Percentiles rank a stretch among this genome's conserved stretches.
Evolutionary conservation across 192 early-diverging fungal genomes (phyloP).

Genomic region (Coemansia sp.): DNA sequence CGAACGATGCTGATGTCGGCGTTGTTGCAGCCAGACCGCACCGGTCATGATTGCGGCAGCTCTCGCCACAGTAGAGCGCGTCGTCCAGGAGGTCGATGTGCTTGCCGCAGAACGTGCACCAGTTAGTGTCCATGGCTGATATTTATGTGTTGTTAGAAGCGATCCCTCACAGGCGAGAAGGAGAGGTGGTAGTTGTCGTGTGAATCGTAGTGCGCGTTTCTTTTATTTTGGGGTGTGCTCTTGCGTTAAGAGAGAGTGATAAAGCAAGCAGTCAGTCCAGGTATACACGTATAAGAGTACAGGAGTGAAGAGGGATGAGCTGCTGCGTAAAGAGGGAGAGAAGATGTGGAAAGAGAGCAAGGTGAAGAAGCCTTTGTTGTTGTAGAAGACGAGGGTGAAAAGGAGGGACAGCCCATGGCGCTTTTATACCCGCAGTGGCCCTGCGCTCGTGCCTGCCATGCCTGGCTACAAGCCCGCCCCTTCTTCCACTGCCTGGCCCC

Average conservation of each 20-base stretch:
- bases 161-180: constrained; percentile 9
- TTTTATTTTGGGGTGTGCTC: background rate
- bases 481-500: background rate
- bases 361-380: constrained; percentile 3
- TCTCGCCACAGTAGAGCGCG: constrained; percentile 47
- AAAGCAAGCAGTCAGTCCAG: background rate
- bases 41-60: constrained; percentile 34
- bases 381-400: background rate
- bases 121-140: constrained; percentile 45
- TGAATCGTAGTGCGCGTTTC: background rate
- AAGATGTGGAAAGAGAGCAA: constrained; percentile 4
- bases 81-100: constrained; percentile 51
- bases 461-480: constrained; percentile 6
- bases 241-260: background rate
- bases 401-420: background rate
- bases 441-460: background rate
- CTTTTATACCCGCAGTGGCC: background rate
- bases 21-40: background rate
- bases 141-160: constrained; percentile 2
- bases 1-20: constrained; percentile 14
- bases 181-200: background rate
- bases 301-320: background rate
- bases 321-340: constrained; percentile 3
- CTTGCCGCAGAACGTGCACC: constrained; percentile 53
- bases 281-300: background rate